phyloP scores from a whole-genome alignment of 2,329 filamentous ascomycete genomes.

The Amylocarpus encephaloides region DNA sequence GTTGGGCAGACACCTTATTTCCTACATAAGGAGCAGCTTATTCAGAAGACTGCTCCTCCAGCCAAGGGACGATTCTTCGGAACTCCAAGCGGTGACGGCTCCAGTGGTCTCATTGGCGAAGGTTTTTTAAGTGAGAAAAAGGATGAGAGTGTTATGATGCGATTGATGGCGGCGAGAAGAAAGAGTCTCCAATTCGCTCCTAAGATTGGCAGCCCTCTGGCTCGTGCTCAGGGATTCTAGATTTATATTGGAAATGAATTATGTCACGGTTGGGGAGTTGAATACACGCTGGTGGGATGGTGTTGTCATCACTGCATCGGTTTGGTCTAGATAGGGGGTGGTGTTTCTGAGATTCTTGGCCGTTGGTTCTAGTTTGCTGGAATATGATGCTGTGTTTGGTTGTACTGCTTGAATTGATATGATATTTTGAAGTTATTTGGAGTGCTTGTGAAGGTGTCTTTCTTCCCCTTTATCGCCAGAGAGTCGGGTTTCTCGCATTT shows the following conservation, averaged over 20 bases:
- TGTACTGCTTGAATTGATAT: too few relatives aligned
- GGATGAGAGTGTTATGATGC: constrained; percentile 40
- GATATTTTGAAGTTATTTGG: too few relatives aligned
- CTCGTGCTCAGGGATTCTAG: constrained; percentile 35
- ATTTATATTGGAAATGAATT: not conserved
- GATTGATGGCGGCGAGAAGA: constrained; percentile 62
- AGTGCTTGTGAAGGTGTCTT: too few relatives aligned
- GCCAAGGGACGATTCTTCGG: constrained; percentile 20
- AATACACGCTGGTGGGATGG: too few relatives aligned
- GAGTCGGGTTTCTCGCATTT: too few relatives aligned
- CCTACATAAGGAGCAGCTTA: constrained; percentile 26
- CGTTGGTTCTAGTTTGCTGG: too few relatives aligned
- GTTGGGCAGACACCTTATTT: constrained; percentile 29
- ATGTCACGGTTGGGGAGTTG: too few relatives aligned
- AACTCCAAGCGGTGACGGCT: not conserved
- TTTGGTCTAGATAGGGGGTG: too few relatives aligned
- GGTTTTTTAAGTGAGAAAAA: constrained; percentile 44
- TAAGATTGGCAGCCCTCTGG: constrained; percentile 66
- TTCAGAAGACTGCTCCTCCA: constrained; percentile 30
- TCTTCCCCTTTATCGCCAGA: too few relatives aligned
- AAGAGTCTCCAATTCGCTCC: constrained; percentile 76
- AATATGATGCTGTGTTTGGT: too few relatives aligned
- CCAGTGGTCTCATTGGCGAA: constrained; percentile 20
- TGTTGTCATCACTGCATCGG: too few relatives aligned
- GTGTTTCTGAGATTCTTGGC: too few relatives aligned